Base-by-base conservation (phyloP, 2,329 filamentous ascomycete species). In the Venturia aucupariae region DNA sequence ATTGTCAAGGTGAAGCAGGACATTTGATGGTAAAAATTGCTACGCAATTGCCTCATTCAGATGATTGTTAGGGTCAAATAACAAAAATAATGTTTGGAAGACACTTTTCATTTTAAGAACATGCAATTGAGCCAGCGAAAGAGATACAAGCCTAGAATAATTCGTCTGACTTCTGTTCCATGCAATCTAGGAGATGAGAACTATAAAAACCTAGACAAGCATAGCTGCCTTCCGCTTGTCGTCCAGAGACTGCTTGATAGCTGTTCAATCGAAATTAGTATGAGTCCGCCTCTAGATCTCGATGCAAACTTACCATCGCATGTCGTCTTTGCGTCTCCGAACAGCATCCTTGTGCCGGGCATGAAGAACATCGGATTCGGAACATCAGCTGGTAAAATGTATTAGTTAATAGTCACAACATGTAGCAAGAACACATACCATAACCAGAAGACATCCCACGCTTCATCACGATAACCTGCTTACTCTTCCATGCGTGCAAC, bases 361-460 rank as follows among this genome's bases (percentile, higher is more conserved):
- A 92, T 93, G 76, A 87, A 94, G 76, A 95, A 94, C 90, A 96
- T 92, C 0, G 92, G 91, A 72, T 96, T 96, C 13, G 89, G 89
- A 11, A 96, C 90, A 76, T 96, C 91, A 24, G 92, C 89, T 89
- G 69, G 44, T 38, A 30, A 15, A 15, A 24, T 3, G 15, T 11
- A 57, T 51, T 2, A 60, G 64, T n/a, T 63, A 67, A 55, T n/a
- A 61, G 44, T 11, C 51, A 61, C 60, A 57, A 64, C 48, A 44
- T 24, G 13, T 6, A 27, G 41, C 5, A 3, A 24, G 6, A 51
- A 64, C 54, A 77, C 84, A 77, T 71, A 88, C 87, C 90, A 75
- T 96, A 96, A 67, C 91, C 91, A 73, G 89, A 92, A 5, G 89
- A 88, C 88, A 96, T 87, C 61, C 91, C 88, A 66, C 92, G 81